Conservation (phyloP, 2,329 filamentous ascomycete genomes). For the Blastomyces silverae region DNA sequence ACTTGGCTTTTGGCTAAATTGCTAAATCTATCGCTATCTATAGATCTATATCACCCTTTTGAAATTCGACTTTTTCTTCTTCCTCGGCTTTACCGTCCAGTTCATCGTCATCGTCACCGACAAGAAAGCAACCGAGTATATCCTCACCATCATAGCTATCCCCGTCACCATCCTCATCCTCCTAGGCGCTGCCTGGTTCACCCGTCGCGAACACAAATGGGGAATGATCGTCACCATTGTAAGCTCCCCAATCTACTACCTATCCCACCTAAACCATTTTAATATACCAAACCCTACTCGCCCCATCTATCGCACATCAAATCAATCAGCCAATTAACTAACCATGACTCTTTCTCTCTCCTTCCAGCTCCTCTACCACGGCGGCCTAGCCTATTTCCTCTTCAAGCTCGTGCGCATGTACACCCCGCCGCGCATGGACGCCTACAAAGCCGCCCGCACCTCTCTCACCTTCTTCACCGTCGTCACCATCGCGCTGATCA, state of each 20-base stretch:
- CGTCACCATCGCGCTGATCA: conserved; percentile 80
- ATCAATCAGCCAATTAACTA: neutral
- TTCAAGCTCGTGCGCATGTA: conserved; percentile 99
- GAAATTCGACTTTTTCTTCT: conserved; percentile 99
- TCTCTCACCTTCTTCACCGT: conserved; percentile 90
- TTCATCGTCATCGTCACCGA: conserved; percentile 86
- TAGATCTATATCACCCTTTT: conserved; percentile 95
- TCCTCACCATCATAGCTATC: conserved; percentile 79
- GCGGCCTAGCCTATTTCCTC: conserved; percentile 86
- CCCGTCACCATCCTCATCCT: conserved; percentile 87
- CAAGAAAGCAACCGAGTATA: conserved; percentile 65
- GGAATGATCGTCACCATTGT: conserved; percentile 73
- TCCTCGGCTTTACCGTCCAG: conserved; percentile 95
- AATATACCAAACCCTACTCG: neutral
- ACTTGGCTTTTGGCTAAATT: neutral
- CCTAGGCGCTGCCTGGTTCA: conserved; percentile 75
- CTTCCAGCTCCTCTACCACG: conserved; percentile 68
- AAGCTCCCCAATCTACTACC: conserved; percentile 27
- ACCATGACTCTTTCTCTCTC: neutral
- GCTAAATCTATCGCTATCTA: neutral
- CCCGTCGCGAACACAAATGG: conserved; percentile 68
- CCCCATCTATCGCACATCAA: neutral
- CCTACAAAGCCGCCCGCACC: conserved; percentile 72
- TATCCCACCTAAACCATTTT: neutral
- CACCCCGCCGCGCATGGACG: conserved; percentile 50